Percentiles rank a stretch among this genome's conserved stretches.
Conservation (phyloP, 805 yeast species). For the Jamesozyma piceae region DNA sequence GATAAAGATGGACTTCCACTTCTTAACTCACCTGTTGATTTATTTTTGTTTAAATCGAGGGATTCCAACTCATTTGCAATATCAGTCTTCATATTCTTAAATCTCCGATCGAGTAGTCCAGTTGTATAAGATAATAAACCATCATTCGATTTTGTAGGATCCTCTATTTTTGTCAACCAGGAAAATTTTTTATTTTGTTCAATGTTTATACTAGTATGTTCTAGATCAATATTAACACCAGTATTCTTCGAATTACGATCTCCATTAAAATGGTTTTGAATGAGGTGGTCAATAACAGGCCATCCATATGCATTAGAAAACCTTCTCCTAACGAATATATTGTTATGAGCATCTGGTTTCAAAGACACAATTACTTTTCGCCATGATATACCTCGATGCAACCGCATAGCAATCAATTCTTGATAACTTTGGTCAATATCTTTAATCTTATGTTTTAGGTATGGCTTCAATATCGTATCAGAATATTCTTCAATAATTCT, state of each 20-base stretch:
- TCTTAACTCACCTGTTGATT: not conserved
- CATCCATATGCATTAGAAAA: slow-evolving; percentile 85
- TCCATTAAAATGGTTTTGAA: slow-evolving; percentile 47
- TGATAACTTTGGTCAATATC: slow-evolving; percentile 67
- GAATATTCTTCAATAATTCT: not conserved
- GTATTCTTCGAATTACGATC: slow-evolving; percentile 26
- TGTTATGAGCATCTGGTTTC: slow-evolving; percentile 91
- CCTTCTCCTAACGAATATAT: slow-evolving; percentile 75
- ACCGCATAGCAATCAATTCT: slow-evolving; percentile 75
- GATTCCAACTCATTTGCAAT: not conserved
- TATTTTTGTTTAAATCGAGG: not conserved
- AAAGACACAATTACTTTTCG: slow-evolving; percentile 78
- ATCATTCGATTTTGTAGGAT: not conserved
- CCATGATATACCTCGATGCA: slow-evolving; percentile 82
- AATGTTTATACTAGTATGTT: slow-evolving; percentile 8
- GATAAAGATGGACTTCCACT: not conserved
- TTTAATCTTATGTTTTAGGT: slow-evolving; percentile 14
- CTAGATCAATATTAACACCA: not conserved
- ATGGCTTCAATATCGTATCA: slow-evolving; percentile 22
- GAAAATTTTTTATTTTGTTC: slow-evolving; percentile 7
- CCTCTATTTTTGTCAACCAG: slow-evolving; percentile 6
- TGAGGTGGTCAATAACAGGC: slow-evolving; percentile 62
- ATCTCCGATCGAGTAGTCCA: slow-evolving; percentile 40
- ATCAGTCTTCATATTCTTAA: slow-evolving; percentile 39
- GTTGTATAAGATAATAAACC: slow-evolving; percentile 5